Evolutionary conservation across 2,329 filamentous ascomycete genomes (phyloP), one percentile per base, ranked within the genome.

Genomic region (Rosellinia necatrix): DNA sequence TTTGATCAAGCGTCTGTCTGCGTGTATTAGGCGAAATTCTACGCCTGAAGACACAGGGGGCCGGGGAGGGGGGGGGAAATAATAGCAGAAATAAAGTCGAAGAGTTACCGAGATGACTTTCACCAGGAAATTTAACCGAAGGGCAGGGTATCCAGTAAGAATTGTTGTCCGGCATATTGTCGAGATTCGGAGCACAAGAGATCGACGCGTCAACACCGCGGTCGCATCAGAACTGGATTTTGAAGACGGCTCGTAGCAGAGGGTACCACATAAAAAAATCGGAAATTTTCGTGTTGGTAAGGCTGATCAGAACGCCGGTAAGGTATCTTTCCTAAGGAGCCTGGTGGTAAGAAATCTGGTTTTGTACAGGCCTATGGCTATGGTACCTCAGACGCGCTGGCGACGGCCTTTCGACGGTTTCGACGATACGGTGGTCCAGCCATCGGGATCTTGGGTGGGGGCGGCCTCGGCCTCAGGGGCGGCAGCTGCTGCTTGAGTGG

Each of bases 371-470:
- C 44, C 44, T 47, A 42, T 29, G 21, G 47, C 21, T 10, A 21
- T 42, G 32, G 22, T 43, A 40, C 35, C 51, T 61, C 46, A 56
- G 24, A 58, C 53, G 12, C 46, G 57, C 44, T 49, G 56, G 43
- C 76, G 61, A 69, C 81, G 66, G 43, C 70, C 70, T 66, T 78
- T 78, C 53, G 66, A 56, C 7, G 72, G 60, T 66, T 78, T 78
- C 53, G 66, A 56, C 7, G 72, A 59, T 50, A 85, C 85, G 22
- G 82, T 87, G 60, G 82, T 85, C 85, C 85, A 88, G 63, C 85
- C 85, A 68, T 87, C 84, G 32, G 84, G 83, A 42, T 83, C 81
- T 46, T 76, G 71, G 34, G 75, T 71, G 47, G 75, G 73, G 30
- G 74, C 71, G 29, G 68, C 65, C 49, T 76, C 67, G 9, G 56